Conservation (phyloP, 73 alveolate species). For the Paramecium sexaurelia region DNA sequence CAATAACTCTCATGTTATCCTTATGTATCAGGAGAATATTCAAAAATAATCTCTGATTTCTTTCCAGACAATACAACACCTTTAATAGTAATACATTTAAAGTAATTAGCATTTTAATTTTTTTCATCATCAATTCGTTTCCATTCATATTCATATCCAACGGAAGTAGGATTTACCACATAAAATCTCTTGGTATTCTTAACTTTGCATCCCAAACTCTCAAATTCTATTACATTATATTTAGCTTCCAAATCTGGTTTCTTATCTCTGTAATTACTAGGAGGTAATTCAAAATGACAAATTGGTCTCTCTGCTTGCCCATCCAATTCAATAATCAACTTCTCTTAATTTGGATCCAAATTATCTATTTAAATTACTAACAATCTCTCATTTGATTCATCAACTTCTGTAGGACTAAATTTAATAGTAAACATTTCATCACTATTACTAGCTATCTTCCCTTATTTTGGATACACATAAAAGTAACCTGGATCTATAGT, state of each 20-base stretch:
- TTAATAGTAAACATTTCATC: slow-evolving; percentile 94
- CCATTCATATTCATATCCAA: slow-evolving; percentile 99
- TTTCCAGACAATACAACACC: slow-evolving; percentile 99
- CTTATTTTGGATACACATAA: slow-evolving; percentile 85
- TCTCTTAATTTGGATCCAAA: slow-evolving; percentile 88
- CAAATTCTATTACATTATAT: slow-evolving; percentile 94
- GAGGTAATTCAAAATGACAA: slow-evolving; percentile 97
- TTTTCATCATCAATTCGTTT: slow-evolving; percentile 81
- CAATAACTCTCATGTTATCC: slow-evolving; percentile 99
- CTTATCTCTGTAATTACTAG: slow-evolving; percentile 88
- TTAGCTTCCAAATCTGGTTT: slow-evolving; percentile 90
- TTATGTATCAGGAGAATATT: slow-evolving; percentile 97
- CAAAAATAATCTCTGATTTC: slow-evolving; percentile 98
- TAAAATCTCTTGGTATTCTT: slow-evolving; percentile 98
- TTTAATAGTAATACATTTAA: slow-evolving; percentile 94
- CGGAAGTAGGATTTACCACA: slow-evolving; percentile 99
- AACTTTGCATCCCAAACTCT: slow-evolving; percentile 97
- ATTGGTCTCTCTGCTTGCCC: slow-evolving; percentile 98
- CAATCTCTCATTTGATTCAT: slow-evolving; percentile 91
- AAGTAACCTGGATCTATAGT: slow-evolving; percentile 95
- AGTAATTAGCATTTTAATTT: slow-evolving; percentile 75
- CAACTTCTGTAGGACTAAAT: slow-evolving; percentile 97
- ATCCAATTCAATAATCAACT: slow-evolving; percentile 91
- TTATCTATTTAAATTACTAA: slow-evolving; percentile 87
- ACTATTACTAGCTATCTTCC: slow-evolving; percentile 93